These are phyloP conservation scores for Nakaseomyces glabratus DNA, from an alignment of 1,139 yeast species.

Conservation along the genomic window DNA sequence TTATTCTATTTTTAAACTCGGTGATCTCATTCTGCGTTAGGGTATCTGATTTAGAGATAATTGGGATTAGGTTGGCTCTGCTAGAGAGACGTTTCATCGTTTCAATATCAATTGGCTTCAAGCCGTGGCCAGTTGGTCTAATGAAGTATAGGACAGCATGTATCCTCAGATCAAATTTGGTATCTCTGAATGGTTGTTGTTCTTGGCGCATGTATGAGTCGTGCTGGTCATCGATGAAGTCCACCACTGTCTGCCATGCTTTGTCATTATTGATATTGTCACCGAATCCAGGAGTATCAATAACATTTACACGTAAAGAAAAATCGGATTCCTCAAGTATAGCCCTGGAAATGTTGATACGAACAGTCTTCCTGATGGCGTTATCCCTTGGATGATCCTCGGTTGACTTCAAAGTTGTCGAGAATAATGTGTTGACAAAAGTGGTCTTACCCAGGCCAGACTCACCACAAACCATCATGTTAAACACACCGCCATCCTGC, in stretches of 20 bases:
- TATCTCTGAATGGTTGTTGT: slow-evolving; percentile 75
- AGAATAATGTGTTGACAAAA: slow-evolving; percentile 84
- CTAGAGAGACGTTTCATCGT: slow-evolving; percentile 82
- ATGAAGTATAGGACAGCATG: slow-evolving; percentile 94
- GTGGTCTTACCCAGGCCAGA: slow-evolving; percentile 93
- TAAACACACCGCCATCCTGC: slow-evolving; percentile 80
- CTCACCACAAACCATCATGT: slow-evolving; percentile 93
- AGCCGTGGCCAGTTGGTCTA: slow-evolving; percentile 91
- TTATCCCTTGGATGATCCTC: slow-evolving; percentile 27
- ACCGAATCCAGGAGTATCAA: slow-evolving; percentile 98
- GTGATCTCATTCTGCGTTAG: slow-evolving; percentile 74
- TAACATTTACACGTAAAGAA: slow-evolving; percentile 71
- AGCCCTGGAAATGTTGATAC: slow-evolving; percentile 83
- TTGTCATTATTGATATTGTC: slow-evolving; percentile 89
- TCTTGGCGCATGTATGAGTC: slow-evolving; percentile 93
- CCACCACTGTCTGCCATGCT: slow-evolving; percentile 89
- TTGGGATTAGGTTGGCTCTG: slow-evolving; percentile 88
- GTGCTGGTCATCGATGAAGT: slow-evolving; percentile 94
- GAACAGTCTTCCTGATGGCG: slow-evolving; percentile 79
- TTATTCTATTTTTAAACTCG: slow-evolving; percentile 73
- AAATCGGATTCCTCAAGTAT: slow-evolving; percentile 89
- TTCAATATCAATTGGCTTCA: slow-evolving; percentile 91
- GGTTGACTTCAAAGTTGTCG: slow-evolving; percentile 44
- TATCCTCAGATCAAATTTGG: slow-evolving; percentile 75
- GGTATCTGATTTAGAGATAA: slow-evolving; percentile 92